A percentile compares a stretch with the other conserved stretches of the same genome.
phyloP scores from a whole-genome alignment of 352 stramenopile species.

The Phytophthora ohioensis region DNA sequence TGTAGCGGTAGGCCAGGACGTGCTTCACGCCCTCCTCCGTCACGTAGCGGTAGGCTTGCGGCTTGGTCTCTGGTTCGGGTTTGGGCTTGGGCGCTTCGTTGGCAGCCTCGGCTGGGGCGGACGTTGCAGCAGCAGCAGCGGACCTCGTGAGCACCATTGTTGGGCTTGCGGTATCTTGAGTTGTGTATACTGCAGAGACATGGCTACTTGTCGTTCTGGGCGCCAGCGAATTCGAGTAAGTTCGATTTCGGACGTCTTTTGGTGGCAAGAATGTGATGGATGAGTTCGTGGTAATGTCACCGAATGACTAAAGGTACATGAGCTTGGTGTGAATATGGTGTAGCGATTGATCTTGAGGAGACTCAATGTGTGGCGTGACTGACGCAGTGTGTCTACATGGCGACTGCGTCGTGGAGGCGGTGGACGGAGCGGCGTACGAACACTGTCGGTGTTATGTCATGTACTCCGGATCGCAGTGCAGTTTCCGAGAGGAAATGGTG shows the following conservation, averaged over 20 bases:
- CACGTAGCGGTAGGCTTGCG: slow-evolving; percentile 67
- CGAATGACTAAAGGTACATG: slow-evolving; percentile 1
- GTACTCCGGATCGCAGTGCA: slow-evolving; percentile 62
- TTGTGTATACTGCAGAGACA: slow-evolving; percentile 11
- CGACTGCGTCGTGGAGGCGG: slow-evolving; percentile 38
- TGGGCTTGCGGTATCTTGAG: slow-evolving; percentile 14
- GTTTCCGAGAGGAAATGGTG: slow-evolving; percentile 44
- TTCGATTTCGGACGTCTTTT: slow-evolving; percentile 5
- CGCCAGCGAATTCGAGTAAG: slow-evolving; percentile 5
- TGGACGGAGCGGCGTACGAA: slow-evolving; percentile 22
- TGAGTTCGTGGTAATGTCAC: slow-evolving; percentile 19
- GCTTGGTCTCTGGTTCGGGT: slow-evolving; percentile 11
- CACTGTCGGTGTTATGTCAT: slow-evolving; percentile 54
- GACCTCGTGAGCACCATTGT: slow-evolving; percentile 41
- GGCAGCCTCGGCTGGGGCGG: background rate
- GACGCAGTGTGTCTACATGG: slow-evolving; percentile 61
- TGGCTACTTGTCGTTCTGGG: slow-evolving; percentile 17
- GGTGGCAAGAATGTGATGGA: slow-evolving; percentile 32
- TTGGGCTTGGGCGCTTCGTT: slow-evolving; percentile 13
- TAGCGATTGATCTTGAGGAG: slow-evolving; percentile 1
- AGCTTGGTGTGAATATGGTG: slow-evolving; percentile 2
- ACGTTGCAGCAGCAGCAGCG: slow-evolving; percentile 8
- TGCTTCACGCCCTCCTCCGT: slow-evolving; percentile 72
- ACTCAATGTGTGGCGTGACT: slow-evolving; percentile 59
- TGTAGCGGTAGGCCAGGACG: slow-evolving; percentile 87